Base-by-base conservation (phyloP, 768 basidiomycete species). In the Boletus subcaerulescens region DNA sequence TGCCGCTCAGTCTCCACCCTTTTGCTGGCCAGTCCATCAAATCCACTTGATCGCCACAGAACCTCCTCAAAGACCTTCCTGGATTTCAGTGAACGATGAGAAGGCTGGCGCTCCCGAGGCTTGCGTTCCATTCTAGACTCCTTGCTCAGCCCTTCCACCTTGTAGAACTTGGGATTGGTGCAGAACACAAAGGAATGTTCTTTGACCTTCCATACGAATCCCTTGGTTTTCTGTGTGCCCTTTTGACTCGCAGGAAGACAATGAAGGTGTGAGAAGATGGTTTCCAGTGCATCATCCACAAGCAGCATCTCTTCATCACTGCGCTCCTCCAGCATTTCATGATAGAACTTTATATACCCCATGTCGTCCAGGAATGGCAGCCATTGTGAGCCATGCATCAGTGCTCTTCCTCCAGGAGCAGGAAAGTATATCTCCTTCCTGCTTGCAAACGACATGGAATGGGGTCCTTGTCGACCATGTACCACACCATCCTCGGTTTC, bases 211-310 rank as follows among this genome's bases (percentile, higher is more conserved):
- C 57, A 58, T 12, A 57, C n/a, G 24, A 10, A 29, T 13, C 57
- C 57, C 11, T 52, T 59, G 40, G 29, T 59, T 33, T 59, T 59
- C 17, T 18, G 3, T 2, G 29, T 57, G 2, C 7, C 13, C 22
- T 57, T 52, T 4, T 48, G 33, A 8, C 56, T 57, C 6, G n/a
- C 47, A 32, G 56, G 52, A 33, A 60, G 59, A 29, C 50, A 52
- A 9, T 60, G 59, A 0, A 60, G 35, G 2, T 60, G 20, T 0
- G 22, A 12, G 5, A 58, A 60, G 5, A 60, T 55, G 1, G 5
- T 33, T 9, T 29, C 29, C 8, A 60, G 26, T 1, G 26, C 14
- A 31, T 60, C 32, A 4, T 22, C 5, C 4, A 47, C 10, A 14
- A 17, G 3, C 5, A 47, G 9, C 12, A 3, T 6, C 6, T 44